Base-by-base conservation (phyloP, 164 flowering plant genomes). In the Chimonanthus salicifolius region DNA sequence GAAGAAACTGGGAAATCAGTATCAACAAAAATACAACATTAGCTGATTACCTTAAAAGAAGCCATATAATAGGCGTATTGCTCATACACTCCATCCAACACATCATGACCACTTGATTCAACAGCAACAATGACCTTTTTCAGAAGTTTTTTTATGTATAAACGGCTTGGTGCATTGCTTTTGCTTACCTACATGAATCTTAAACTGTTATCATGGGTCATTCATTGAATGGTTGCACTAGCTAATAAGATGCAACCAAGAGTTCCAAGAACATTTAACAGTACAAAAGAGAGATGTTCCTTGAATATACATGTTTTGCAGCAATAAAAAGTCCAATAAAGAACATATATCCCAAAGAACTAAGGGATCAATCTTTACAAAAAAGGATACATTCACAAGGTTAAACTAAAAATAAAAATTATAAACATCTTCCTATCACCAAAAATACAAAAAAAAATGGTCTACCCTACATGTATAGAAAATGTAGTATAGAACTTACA, bases 31-130 rank as follows among this genome's bases (percentile, higher is more conserved):
- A 66, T 4, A 7, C 33, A 66, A n/a, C 64, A 51, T 58, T 21
- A 58, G 62, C 16, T 47, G 49, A 43, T 73, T 75, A 94, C 99
- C 94, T 85, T 83, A 9, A 82, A 71, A 13, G 89, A 85, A 71
- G 82, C 76, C 88, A 95, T 84, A 73, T 82, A 90, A 74, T 74
- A 69, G 13, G 92, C 86, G 77, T 84, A 90, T 18, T 76, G 82
- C 76, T 90, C 97, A 67, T 95, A 95, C 10, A 95, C 45, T 65
- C 81, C 89, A 78, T 92, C 96, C 87, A 92, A 72, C 71, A 87
- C 90, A 51, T 78, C 84, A 46, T 76, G 80, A 71, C 81, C 75
- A 64, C 78, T 80, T 10, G 88, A 84, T 80, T 95, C 99, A 58
- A 88, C 78, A 79, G 90, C 88, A 62, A 21, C 64, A 16, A 95